Percentiles rank a stretch among this genome's conserved stretches.
Evolutionary conservation across 1,139 yeast genomes (phyloP).

Genomic region (Taphrina confusa): DNA sequence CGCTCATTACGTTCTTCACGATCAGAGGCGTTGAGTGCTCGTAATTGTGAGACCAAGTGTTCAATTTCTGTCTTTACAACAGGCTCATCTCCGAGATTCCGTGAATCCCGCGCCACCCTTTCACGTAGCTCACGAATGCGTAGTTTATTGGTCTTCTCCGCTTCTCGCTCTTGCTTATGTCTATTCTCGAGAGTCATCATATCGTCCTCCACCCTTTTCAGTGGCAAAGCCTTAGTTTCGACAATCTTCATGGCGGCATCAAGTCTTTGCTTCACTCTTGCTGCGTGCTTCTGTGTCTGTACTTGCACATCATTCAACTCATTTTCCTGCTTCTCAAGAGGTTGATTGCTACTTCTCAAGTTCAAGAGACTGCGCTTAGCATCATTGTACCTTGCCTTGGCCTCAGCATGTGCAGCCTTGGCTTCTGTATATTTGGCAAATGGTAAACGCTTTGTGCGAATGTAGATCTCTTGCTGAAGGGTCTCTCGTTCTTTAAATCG

Average conservation of each 20-base stretch:
- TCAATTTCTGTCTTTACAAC: constrained; percentile 55
- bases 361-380: constrained; percentile 52
- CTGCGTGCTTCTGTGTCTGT: constrained; percentile 12
- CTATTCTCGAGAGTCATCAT: constrained; percentile 1
- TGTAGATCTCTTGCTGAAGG: constrained; percentile 34
- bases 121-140: constrained; percentile 44
- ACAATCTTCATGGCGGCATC: constrained; percentile 2
- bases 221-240: background rate
- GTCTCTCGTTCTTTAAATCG: constrained; percentile 41
- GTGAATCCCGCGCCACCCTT: constrained; percentile 41
- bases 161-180: constrained; percentile 20
- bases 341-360: constrained; percentile 44
- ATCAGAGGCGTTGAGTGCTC: constrained; percentile 49
- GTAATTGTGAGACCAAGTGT: constrained; percentile 54
- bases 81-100: constrained; percentile 48
- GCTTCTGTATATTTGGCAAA: constrained; percentile 37
- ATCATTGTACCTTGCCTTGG: constrained; percentile 47
- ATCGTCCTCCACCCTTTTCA: constrained; percentile 16
- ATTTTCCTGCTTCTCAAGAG: constrained; percentile 27
- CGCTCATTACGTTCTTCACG: constrained; percentile 41
- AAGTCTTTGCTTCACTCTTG: constrained; percentile 15
- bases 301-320: constrained; percentile 21
- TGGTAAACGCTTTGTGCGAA: constrained; percentile 36
- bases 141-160: constrained; percentile 23
- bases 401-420: constrained; percentile 44